Conservation (phyloP, 2,329 filamentous ascomycete species). For the Cladosporium halotolerans region DNA sequence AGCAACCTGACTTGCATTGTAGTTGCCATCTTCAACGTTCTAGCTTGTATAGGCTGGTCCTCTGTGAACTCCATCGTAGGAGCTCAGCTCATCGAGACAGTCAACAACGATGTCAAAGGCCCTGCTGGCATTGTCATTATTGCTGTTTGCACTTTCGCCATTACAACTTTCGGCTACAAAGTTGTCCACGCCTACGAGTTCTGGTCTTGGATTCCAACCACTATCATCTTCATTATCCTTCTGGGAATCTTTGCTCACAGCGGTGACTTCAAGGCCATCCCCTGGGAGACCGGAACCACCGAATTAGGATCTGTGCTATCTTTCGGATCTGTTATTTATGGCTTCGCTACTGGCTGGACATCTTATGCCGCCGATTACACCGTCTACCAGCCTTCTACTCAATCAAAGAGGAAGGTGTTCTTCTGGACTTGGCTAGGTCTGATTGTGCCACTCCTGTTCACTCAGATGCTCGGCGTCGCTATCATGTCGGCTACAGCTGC, state of each 20-base stretch:
- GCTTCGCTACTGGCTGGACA: slow-evolving; percentile 68
- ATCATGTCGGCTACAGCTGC: slow-evolving; percentile 58
- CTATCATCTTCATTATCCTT: slow-evolving; percentile 67
- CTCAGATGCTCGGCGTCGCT: slow-evolving; percentile 65
- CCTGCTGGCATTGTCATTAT: slow-evolving; percentile 71
- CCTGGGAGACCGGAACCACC: slow-evolving; percentile 51
- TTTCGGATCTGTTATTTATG: slow-evolving; percentile 60
- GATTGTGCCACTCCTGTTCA: slow-evolving; percentile 65
- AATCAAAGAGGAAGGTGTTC: slow-evolving; percentile 59
- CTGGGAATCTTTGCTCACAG: slow-evolving; percentile 62
- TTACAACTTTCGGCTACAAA: slow-evolving; percentile 71
- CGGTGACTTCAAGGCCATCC: slow-evolving; percentile 56
- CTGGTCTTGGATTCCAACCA: slow-evolving; percentile 66
- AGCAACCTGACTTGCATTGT: slow-evolving; percentile 5
- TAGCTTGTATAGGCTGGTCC: slow-evolving; percentile 69
- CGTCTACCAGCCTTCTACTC: slow-evolving; percentile 64
- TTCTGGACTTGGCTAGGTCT: slow-evolving; percentile 63
- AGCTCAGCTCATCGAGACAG: slow-evolving; percentile 69
- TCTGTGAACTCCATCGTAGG: slow-evolving; percentile 75
- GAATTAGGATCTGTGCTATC: slow-evolving; percentile 60
- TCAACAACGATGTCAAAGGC: slow-evolving; percentile 63
- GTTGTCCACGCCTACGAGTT: slow-evolving; percentile 72
- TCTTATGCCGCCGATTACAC: slow-evolving; percentile 72
- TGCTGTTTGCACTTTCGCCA: slow-evolving; percentile 57
- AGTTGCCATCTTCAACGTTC: slow-evolving; percentile 63